Evolutionary conservation across 768 basidiomycete genomes (phyloP), one percentile per base, ranked within the genome.

Genomic region (Leccinum broughii): DNA sequence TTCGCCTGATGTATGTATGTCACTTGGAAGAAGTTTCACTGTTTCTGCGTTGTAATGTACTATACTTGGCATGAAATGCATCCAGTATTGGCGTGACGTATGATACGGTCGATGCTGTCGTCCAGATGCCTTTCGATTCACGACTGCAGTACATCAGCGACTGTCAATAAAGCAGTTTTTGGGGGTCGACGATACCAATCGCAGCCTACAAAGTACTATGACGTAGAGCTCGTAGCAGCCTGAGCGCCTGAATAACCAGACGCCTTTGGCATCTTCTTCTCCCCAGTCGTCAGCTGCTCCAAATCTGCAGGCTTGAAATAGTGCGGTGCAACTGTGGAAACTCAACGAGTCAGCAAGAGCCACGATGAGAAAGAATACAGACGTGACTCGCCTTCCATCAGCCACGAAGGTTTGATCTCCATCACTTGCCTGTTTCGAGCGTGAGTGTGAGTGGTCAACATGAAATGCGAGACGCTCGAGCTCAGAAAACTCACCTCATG

Each of bases 391-490:
- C 92, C 90, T 82, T 98, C 96, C 48, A 97, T 74, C 34, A 98
- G 73, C 97, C 97, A 98, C 26, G 85, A 72, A 4, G 96, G 92
- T 72, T 98, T 98, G 71, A 98, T 98, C 68, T 98, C 97, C 95
- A 98, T 98, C 41, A 95, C 83, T 81, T 98, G 95, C 62, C 92
- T 89, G 64, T 41, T 44, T 34, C 44, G 41, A 52, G 48, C 17
- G 24, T 5, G 32, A 22, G 7, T 39, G 22, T 10, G 32, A 34
- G 34, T 34, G 11, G 13, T 62, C 35, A 58, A 51, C 35, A 57
- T 53, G 49, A 26, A 34, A 44, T 15, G 14, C 7, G 20, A 14
- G 7, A 30, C 2, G 15, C 20, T 17, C 11, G 2, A 6, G 10
- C 13, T 1, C 26, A 1, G 30, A 34, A 11, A 46, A 75, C 81